A percentile compares a stretch with the other conserved stretches of the same genome.
These are phyloP conservation scores for Mycena capillaripes DNA, from an alignment of 768 basidiomycete species.

Conservation along the genomic window DNA sequence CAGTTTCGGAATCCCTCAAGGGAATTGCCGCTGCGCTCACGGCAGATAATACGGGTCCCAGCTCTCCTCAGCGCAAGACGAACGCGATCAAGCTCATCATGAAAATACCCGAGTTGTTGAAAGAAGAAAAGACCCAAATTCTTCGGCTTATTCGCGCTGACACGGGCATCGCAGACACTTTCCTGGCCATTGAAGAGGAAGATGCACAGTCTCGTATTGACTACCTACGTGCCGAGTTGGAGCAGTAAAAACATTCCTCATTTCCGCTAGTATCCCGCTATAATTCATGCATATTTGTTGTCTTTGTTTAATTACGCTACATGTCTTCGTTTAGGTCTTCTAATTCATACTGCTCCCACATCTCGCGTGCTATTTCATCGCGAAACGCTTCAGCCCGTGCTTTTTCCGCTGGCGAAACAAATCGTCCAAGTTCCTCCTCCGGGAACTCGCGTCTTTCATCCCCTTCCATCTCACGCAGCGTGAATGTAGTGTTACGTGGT, in stretches of 20 bases:
- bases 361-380: not conserved
- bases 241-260: not conserved
- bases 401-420: not conserved
- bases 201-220: not conserved
- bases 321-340: not conserved
- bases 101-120: not conserved
- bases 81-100: not conserved
- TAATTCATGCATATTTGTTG: not conserved
- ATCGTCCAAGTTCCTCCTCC: not conserved
- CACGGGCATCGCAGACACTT: not conserved
- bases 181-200: not conserved
- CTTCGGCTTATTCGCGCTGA: conserved; percentile 4
- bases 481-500: not conserved
- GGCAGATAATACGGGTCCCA: not conserved
- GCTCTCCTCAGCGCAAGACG: not conserved
- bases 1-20: conserved; percentile 1
- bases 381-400: not conserved
- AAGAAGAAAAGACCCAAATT: not conserved
- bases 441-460: not conserved
- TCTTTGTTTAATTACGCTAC: not conserved
- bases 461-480: not conserved
- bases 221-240: not conserved
- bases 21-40: not conserved
- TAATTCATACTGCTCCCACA: not conserved
- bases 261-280: not conserved